Conservation (phyloP, 176 grass and related monocot species). For the Luzula sylvatica region DNA sequence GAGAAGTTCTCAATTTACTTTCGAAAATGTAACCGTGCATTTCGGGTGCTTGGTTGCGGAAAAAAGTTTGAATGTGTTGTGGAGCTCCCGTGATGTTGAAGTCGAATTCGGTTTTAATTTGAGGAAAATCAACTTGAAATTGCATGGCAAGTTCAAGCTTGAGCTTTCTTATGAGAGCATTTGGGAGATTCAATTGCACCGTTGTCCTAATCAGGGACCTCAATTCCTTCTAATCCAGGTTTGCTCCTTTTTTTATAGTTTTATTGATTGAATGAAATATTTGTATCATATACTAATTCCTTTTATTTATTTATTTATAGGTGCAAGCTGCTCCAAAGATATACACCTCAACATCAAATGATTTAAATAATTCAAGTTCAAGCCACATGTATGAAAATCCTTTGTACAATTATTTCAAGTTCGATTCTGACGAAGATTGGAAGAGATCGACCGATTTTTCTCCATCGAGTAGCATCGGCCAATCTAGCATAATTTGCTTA, state of each 20-base stretch:
- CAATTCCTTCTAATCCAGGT: conserved; percentile 85
- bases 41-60: conserved; percentile 56
- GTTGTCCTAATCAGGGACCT: conserved; percentile 36
- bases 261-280: neutral
- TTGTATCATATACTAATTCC: neutral
- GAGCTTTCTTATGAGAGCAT: conserved; percentile 89
- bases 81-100: conserved; percentile 20
- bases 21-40: conserved; percentile 29
- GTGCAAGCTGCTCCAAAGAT: conserved; percentile 78
- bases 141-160: conserved; percentile 44
- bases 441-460: conserved; percentile 67
- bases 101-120: conserved; percentile 69
- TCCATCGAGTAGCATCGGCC: conserved; percentile 56
- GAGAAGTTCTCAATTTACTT: conserved; percentile 37
- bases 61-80: conserved; percentile 40
- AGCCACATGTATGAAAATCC: conserved; percentile 36
- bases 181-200: conserved; percentile 83
- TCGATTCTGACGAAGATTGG: conserved; percentile 64
- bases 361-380: too few relatives aligned
- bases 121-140: conserved; percentile 51
- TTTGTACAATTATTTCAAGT: conserved; percentile 47
- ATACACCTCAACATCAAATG: conserved; percentile 19
- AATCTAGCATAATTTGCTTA: conserved; percentile 69
- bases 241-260: conserved; percentile 9
- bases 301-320: conserved; percentile 27